These are phyloP conservation scores for Blastomyces parvus DNA, from an alignment of 2,329 filamentous ascomycete species.

Conservation along the genomic window DNA sequence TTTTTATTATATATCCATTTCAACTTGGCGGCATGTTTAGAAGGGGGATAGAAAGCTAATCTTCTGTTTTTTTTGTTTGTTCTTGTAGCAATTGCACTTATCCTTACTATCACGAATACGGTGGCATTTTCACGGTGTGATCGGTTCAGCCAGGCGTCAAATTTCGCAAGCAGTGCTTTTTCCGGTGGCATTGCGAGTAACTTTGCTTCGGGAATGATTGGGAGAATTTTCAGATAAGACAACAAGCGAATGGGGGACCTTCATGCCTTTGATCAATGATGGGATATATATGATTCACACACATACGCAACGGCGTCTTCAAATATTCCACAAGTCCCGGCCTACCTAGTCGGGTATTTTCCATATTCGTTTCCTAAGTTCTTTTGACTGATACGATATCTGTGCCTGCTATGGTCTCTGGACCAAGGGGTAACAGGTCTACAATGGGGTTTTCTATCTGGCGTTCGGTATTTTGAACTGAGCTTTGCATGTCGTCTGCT, in stretches of 20 bases:
- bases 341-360: not conserved
- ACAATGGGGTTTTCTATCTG: not conserved
- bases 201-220: slow-evolving; percentile 46
- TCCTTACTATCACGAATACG: slow-evolving; percentile 44
- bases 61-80: not conserved
- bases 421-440: not conserved
- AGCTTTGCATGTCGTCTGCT: not conserved
- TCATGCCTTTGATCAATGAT: not conserved
- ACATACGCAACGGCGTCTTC: not conserved
- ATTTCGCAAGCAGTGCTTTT: slow-evolving; percentile 47
- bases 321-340: not conserved
- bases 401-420: not conserved
- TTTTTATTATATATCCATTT: not conserved
- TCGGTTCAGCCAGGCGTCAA: slow-evolving; percentile 49
- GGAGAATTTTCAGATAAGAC: slow-evolving; percentile 42
- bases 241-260: no score
- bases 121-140: slow-evolving; percentile 44
- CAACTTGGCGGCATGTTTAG: not conserved
- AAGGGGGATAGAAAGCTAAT: not conserved
- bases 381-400: not conserved
- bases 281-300: not conserved
- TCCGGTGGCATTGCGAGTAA: slow-evolving; percentile 47
- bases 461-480: slow-evolving; percentile 3
- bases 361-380: not conserved
- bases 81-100: slow-evolving; percentile 39